Evolutionary conservation across 306 rosid genomes (phyloP), one percentile per base, ranked within the genome.

Genomic region (Prinsepia uniflora): DNA sequence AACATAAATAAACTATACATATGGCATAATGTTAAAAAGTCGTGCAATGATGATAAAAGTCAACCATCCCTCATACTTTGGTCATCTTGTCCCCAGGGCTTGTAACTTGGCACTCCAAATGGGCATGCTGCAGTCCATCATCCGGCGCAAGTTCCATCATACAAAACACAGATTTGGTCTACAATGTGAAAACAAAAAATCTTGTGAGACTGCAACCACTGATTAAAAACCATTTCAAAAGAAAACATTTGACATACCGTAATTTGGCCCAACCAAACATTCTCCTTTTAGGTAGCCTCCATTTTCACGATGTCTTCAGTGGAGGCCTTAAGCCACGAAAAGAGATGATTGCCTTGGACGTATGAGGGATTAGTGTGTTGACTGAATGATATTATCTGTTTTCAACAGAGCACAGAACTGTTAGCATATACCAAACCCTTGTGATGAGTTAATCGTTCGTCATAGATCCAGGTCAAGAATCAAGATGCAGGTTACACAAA

Each of bases 371-470:
- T 84, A 72, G 78, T 77, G 75, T 81, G 69, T 77, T 78, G 86
- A 81, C 69, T 54, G 83, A 81, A 76, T 78, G 81, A 79, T 82
- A 76, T 75, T 68, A 84, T 78, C 96, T 86, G 88, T 72, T 71
- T 71, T 63, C 46, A 60, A 60, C 68, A 82, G 30, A 67, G 30
- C 8, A 63, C 34, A 24, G 50, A 75, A 63, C 65, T 24, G 50
- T 70, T 52, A 76, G 22, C 39, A 40, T 54, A 12, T 12, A 71
- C 46, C 60, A 58, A 22, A 12, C 24, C 18, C 1, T 10, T 1
- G 63, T 1, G 42, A 30, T 6, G 6, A 11, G 63, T 5, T 30
- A 12, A 55, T 52, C 10, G 17, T 56, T 56, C 39, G 20, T 11
- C 17, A 4, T 43, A 59, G 13, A 34, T 1, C 1, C 30, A 24